These are phyloP conservation scores for Pyrenophora tritici-repentis DNA, from an alignment of 2,329 filamentous ascomycete genomes.

Conservation along the genomic window DNA sequence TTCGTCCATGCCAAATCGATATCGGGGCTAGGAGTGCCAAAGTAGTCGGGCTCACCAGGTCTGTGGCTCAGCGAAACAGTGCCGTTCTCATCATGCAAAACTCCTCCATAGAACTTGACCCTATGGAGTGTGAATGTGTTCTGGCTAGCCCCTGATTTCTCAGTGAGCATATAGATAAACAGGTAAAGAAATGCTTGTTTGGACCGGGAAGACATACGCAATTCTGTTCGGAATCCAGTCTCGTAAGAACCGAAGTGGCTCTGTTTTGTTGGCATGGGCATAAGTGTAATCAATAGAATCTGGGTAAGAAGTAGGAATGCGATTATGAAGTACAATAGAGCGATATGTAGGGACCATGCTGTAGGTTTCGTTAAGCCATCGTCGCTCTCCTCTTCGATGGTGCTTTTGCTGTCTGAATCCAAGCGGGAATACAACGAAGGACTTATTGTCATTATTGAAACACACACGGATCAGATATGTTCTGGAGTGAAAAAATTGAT, in stretches of 20 bases:
- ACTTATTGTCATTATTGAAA: no score
- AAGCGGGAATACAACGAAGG: no score
- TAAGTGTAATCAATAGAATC: not conserved
- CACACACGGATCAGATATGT: no score
- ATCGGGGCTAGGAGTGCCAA: not conserved
- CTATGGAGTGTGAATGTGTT: not conserved
- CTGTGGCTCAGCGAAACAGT: not conserved
- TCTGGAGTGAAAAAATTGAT: no score
- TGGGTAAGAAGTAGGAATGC: not conserved
- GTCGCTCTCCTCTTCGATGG: no score
- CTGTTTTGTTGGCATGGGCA: not conserved
- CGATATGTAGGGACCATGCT: no score
- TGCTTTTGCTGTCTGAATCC: no score
- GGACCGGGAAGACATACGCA: not conserved
- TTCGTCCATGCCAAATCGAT: not conserved
- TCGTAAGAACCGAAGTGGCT: not conserved
- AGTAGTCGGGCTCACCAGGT: not conserved
- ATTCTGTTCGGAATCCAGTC: not conserved
- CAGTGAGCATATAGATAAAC: not conserved
- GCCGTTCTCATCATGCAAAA: not conserved
- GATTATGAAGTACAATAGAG: not conserved
- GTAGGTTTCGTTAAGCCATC: no score
- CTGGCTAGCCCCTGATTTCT: not conserved
- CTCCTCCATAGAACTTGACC: not conserved
- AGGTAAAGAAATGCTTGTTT: not conserved